phyloP scores from a whole-genome alignment of 495 filamentous ascomycete genomes.

The Platismatia glauca region DNA sequence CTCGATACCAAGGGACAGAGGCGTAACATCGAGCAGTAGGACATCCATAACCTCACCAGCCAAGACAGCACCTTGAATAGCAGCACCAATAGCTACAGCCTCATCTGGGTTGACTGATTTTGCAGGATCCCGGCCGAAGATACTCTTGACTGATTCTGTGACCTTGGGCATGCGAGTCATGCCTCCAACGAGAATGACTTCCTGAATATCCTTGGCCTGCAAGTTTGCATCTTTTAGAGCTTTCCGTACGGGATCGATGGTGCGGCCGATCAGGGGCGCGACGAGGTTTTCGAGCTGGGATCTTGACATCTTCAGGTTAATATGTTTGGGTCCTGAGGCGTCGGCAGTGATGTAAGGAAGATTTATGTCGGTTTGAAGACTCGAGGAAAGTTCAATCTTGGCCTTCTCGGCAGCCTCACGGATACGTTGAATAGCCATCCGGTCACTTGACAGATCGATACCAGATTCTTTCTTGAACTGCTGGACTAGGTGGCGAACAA shows the following conservation, averaged over 20 bases:
- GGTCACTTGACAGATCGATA: slow-evolving; percentile 84
- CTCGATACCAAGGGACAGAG: slow-evolving; percentile 97
- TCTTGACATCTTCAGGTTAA: slow-evolving; percentile 90
- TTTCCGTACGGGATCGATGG: slow-evolving; percentile 90
- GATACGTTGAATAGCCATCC: slow-evolving; percentile 98
- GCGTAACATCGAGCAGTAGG: slow-evolving; percentile 92
- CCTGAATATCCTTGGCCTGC: slow-evolving; percentile 91
- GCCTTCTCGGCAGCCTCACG: slow-evolving; percentile 99
- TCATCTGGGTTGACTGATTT: slow-evolving; percentile 99
- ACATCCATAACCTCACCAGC: slow-evolving; percentile 96
- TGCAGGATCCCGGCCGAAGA: slow-evolving; percentile 95
- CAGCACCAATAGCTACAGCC: slow-evolving; percentile 96
- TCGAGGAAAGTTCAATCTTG: slow-evolving; percentile 97
- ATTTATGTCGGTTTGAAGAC: slow-evolving; percentile 96
- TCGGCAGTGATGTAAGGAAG: slow-evolving; percentile 98
- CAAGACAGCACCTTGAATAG: slow-evolving; percentile 94
- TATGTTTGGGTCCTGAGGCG: slow-evolving; percentile 90
- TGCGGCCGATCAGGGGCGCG: slow-evolving; percentile 79
- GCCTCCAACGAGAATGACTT: slow-evolving; percentile 97
- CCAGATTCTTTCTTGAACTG: slow-evolving; percentile 95
- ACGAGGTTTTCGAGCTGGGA: slow-evolving; percentile 88
- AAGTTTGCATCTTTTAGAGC: slow-evolving; percentile 95
- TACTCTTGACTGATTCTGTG: slow-evolving; percentile 88
- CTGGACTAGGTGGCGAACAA: slow-evolving; percentile 89
- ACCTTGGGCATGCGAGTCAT: slow-evolving; percentile 99